Conservation (phyloP, 2,329 filamentous ascomycete genomes). For the Botrytis pseudocinerea region DNA sequence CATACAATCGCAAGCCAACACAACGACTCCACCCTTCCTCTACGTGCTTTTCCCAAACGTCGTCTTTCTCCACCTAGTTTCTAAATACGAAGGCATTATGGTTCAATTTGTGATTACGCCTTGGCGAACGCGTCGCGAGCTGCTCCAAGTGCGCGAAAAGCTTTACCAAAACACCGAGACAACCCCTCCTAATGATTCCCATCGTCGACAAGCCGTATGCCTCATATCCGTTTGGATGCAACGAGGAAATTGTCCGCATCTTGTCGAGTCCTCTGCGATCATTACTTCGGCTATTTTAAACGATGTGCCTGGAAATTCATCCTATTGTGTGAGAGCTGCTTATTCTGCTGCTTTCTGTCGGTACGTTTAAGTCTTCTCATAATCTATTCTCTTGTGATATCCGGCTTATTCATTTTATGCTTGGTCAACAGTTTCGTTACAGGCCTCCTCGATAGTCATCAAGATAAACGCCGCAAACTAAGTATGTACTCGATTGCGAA, state of each 20-base stretch:
- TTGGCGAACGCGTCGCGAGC: constrained; percentile 66
- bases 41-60: neutral
- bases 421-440: constrained; percentile 67
- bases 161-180: constrained; percentile 54
- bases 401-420: neutral
- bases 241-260: constrained; percentile 72
- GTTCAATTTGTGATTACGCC: constrained; percentile 72
- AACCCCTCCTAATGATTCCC: constrained; percentile 55
- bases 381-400: neutral
- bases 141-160: constrained; percentile 63
- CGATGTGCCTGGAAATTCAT: constrained; percentile 48
- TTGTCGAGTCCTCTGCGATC: constrained; percentile 76
- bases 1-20: neutral
- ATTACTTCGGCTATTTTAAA: constrained; percentile 68
- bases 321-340: constrained; percentile 64
- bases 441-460: constrained; percentile 73
- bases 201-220: constrained; percentile 53
- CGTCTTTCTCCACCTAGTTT: neutral
- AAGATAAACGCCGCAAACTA: constrained; percentile 64
- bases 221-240: constrained; percentile 69
- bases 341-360: constrained; percentile 76
- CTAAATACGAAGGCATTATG: constrained; percentile 46
- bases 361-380: constrained; percentile 47
- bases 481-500: constrained; percentile 73
- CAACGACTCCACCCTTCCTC: neutral